These are phyloP conservation scores for Chaetomidium leptoderma DNA, from an alignment of 495 filamentous ascomycete species.

Conservation along the genomic window DNA sequence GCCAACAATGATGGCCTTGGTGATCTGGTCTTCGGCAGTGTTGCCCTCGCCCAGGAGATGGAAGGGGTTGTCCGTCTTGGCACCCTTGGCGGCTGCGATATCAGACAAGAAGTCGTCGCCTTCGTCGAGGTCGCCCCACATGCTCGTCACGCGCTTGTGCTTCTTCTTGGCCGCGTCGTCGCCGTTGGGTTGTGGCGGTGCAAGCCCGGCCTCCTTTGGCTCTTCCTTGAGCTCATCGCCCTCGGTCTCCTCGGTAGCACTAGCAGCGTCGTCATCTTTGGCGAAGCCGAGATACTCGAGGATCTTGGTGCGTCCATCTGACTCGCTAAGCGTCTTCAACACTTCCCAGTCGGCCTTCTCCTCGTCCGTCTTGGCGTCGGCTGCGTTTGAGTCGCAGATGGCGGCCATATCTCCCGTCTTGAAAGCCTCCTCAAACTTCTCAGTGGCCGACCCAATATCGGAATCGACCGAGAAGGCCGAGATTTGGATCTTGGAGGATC, in stretches of 20 bases:
- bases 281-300: constrained; percentile 84
- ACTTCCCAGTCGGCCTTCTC: constrained; percentile 96
- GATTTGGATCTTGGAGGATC: constrained; percentile 75
- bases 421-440: constrained; percentile 80
- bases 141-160: constrained; percentile 36
- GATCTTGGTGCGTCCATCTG: constrained; percentile 73
- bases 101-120: constrained; percentile 85
- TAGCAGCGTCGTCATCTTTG: constrained; percentile 51
- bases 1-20: constrained; percentile 78
- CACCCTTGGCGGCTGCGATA: constrained; percentile 48
- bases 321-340: constrained; percentile 79
- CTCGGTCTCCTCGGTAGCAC: constrained; percentile 37
- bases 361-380: constrained; percentile 70
- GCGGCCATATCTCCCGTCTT: constrained; percentile 68
- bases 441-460: constrained; percentile 74
- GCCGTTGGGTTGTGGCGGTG: constrained; percentile 38
- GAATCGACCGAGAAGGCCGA: constrained; percentile 85
- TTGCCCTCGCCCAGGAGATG: constrained; percentile 73
- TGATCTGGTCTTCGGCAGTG: constrained; percentile 81
- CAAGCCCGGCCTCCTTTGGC: constrained; percentile 42
- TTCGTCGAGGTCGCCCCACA: constrained; percentile 62
- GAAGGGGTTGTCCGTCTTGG: constrained; percentile 50
- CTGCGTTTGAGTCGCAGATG: constrained; percentile 77
- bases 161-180: constrained; percentile 36
- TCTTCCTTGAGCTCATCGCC: constrained; percentile 35